A percentile compares a stretch with the other conserved stretches of the same genome.
phyloP scores from a whole-genome alignment of 495 filamentous ascomycete genomes.

The Margaritispora aquatica region DNA sequence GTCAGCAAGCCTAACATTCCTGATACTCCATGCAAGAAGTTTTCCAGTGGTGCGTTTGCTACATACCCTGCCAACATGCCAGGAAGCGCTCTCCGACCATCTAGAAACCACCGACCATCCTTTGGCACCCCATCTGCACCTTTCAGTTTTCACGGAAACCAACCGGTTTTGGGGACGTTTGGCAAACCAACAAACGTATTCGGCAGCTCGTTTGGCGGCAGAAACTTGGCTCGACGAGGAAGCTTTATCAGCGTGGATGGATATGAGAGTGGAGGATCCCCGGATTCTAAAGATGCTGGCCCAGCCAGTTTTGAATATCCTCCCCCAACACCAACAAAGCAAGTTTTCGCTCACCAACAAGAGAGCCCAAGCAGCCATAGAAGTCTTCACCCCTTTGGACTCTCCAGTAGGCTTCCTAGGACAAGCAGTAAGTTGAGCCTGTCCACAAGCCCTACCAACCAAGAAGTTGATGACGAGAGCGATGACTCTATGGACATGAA shows the following conservation, averaged over 20 bases:
- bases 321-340: slow-evolving; percentile 91
- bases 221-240: slow-evolving; percentile 50
- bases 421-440: slow-evolving; percentile 39
- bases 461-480: slow-evolving; percentile 19
- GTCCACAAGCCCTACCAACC: slow-evolving; percentile 19
- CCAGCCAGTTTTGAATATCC: slow-evolving; percentile 60
- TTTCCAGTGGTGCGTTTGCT: slow-evolving; percentile 56
- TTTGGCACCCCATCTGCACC: slow-evolving; percentile 60
- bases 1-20: slow-evolving; percentile 55
- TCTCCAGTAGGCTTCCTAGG: slow-evolving; percentile 17
- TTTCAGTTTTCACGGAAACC: slow-evolving; percentile 40
- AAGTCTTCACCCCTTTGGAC: slow-evolving; percentile 11
- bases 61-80: slow-evolving; percentile 50
- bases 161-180: slow-evolving; percentile 46
- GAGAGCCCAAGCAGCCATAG: slow-evolving; percentile 23
- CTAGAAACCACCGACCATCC: slow-evolving; percentile 51
- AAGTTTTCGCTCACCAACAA: slow-evolving; percentile 28
- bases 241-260: slow-evolving; percentile 76
- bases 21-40: slow-evolving; percentile 92
- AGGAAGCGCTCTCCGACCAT: slow-evolving; percentile 47
- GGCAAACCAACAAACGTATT: slow-evolving; percentile 64
- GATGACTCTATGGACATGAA: slow-evolving; percentile 24
- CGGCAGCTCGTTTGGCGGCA: slow-evolving; percentile 46
- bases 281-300: slow-evolving; percentile 48
- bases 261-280: slow-evolving; percentile 49